Base-by-base conservation (phyloP, 345 rosid species). In the Boechera divaricarpa region DNA sequence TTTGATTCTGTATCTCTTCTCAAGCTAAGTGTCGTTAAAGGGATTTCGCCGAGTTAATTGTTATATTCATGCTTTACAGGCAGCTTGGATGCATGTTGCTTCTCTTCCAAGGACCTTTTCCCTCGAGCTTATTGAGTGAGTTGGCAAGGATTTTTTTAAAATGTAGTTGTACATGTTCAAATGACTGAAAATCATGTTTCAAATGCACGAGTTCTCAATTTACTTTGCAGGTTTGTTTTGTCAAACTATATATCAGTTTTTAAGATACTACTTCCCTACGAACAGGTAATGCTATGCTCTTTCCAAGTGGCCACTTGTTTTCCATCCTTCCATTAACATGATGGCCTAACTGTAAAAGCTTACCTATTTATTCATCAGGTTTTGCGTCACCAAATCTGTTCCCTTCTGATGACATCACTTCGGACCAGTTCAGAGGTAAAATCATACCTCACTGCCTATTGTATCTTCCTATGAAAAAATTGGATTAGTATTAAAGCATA, bases 111-210 rank as follows among this genome's bases (percentile, higher is more conserved):
- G 97, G 72, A 88, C 91, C 70, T 92, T 95, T 82, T 89, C 85
- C 35, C 98, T 94, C 49, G 98, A 94, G 72, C 86, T 94, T 72
- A 91, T 92, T 13, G 98, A 94, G 98, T 94, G 81, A 91, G 98
- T 78, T 81, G 74, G 67, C 80, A 63, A 35, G 57, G 64, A 62
- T 32, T 70, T 57, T 21, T 55, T 64, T 15, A 31, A 10, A 51
- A 61, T 73, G 59, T 59, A 62, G 47, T 21, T 67, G 59, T 7
- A 44, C 78, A 33, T 24, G 52, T 73, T 54, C 44, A 45, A 13
- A 68, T 36, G 44, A 73, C 45, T 62, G 29, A 53, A 51, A 12
- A 53, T 56, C 45, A 67, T 73, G 56, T 67, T 39, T 75, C 57
- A 56, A 68, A 61, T 62, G 67, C 36, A 54, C 1, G 36, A 59